Base-by-base conservation (phyloP, 306 rosid species). In the Glycine tomentella region DNA sequence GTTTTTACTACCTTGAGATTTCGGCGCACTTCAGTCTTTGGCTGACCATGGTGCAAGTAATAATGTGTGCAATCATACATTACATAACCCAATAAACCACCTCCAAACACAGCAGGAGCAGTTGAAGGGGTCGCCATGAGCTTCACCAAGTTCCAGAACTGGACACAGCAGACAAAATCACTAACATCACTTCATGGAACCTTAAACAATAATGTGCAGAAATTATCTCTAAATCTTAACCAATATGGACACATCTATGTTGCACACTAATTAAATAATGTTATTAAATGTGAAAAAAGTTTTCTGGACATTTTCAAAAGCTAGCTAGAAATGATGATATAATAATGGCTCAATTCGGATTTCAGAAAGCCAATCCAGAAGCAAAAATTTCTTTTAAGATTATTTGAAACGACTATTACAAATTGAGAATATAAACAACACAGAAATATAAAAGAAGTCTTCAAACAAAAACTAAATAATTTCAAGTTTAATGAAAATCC, bases 1-100 rank as follows among this genome's bases (percentile, higher is more conserved):
- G 82, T 6, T 80, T 82, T 77, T 81, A 25, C 31, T 25, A 93
- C 99, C 98, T 96, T 96, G 62, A 96, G 92, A 80, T 85, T 72
- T 75, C 83, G 86, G 52, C 92, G 76, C 16, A 82, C 64, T 44
- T 85, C 87, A 45, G 72, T 86, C 62, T 88, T 80, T 49, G 98
- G 98, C 83, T 93, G 97, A 78, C 97, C 93, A 69, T 96, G 98
- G 89, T 96, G 99, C 74, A 96, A 82, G 84, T 93, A 96, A 85
- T 89, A 93, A 87, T 96, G 99, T 64, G 98, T 93, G 77, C 90
- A 87, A 81, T 96, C 99, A 82, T 96, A 96, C 50, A 93, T 87
- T 83, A 96, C 99, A 84, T 96, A 93, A 80, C 97, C 97, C 90
- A 96, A 82, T 62, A 96, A 86, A 72, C 97, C 94, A 3, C 99